phyloP scores from a whole-genome alignment of 805 yeast species.

The Metschnikowia lachancei region DNA sequence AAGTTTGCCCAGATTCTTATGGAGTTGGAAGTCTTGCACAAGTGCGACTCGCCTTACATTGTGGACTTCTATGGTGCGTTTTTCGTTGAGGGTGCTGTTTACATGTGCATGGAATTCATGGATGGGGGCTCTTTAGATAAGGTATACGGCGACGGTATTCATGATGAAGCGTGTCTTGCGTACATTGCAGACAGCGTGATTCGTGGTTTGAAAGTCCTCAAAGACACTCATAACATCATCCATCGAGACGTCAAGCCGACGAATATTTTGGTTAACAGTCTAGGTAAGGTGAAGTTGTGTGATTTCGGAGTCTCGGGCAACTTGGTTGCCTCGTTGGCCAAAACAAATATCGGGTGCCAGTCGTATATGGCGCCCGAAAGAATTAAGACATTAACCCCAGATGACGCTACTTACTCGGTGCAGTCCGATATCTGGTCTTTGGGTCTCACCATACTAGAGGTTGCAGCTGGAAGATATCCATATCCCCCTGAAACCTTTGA shows the following conservation, averaged over 20 bases:
- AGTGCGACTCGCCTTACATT: slow-evolving; percentile 84
- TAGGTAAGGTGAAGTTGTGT: slow-evolving; percentile 86
- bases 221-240: slow-evolving; percentile 87
- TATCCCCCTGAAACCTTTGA: slow-evolving; percentile 92
- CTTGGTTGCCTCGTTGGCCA: slow-evolving; percentile 89
- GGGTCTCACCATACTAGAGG: slow-evolving; percentile 82
- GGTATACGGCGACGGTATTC: slow-evolving; percentile 58
- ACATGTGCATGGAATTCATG: slow-evolving; percentile 98
- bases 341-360: slow-evolving; percentile 96
- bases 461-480: slow-evolving; percentile 91
- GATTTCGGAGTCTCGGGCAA: slow-evolving; percentile 97
- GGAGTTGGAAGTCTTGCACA: slow-evolving; percentile 93
- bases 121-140: slow-evolving; percentile 93
- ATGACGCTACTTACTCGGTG: slow-evolving; percentile 79
- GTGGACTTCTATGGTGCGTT: slow-evolving; percentile 98
- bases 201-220: slow-evolving; percentile 75
- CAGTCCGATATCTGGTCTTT: slow-evolving; percentile 96
- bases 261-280: slow-evolving; percentile 75
- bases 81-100: slow-evolving; percentile 95
- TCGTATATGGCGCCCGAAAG: slow-evolving; percentile 99
- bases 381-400: slow-evolving; percentile 70
- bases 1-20: slow-evolving; percentile 90
- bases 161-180: slow-evolving; percentile 78
- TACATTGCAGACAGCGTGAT: slow-evolving; percentile 77
- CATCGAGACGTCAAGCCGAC: slow-evolving; percentile 98